Evolutionary conservation across 148 eudicot genomes (phyloP), one percentile per base, ranked within the genome.

Genomic region (Polygonum maritimum): DNA sequence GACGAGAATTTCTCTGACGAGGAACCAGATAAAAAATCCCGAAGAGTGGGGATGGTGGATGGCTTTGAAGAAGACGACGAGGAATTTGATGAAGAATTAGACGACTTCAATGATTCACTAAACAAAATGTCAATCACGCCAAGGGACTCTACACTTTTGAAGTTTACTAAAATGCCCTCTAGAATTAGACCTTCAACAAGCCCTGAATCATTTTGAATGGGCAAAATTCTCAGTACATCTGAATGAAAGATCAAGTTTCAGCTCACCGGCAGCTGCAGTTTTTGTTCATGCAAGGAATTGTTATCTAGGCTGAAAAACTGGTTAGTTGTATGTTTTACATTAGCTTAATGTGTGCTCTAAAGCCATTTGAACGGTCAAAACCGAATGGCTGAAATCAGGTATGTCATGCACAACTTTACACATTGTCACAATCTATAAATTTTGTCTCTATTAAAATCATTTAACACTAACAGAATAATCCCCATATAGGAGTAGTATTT

Each of bases 61-160:
- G 84, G 87, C 77, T 81, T 72, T 41, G 92, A 88, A 67, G 93
- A 44, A 1, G 47, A 44, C 47, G 47, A 26, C 31, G 31, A 26
- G 31, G 31, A 44, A 44, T 7, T 44, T 6, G 87, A 40, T 39
- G 77, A 78, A 44, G 44, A 83, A 79, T 78, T 81, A 0, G 98
- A 88, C 60, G 93, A 87, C 3, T 88, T 89, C 52, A 92, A 86
- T 57, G 76, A 78, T 82, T 76, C 89, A 8, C 70, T 92, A 81
- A 87, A 80, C 77, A 87, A 87, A 76, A 92, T 96, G 97, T 92
- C 99, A 7, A 96, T 96, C 69, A 96, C 99, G 18, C 99, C 99
- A 0, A 85, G 81, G 71, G 88, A 90, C 60, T 81, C 89, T 0
- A 71, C 77, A 21, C 83, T 76, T 21, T 47, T 58, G 41, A 88